Evolutionary conservation across 2,329 filamentous ascomycete genomes (phyloP).

Genomic region (Macrophomina pseudophaseolina): DNA sequence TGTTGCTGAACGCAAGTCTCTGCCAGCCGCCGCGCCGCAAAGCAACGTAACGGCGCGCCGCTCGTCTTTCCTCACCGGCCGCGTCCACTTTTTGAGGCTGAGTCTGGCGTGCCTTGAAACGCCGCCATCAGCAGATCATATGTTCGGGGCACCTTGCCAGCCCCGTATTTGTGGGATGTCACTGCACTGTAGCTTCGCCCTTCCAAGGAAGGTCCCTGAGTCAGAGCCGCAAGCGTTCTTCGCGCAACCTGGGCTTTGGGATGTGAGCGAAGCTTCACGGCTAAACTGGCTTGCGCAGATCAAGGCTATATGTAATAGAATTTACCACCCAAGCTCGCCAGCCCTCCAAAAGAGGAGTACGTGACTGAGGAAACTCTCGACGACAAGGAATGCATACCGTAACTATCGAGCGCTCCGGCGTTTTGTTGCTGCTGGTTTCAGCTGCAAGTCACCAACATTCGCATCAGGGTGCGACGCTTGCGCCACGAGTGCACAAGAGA

Average conservation of each 20-base stretch:
- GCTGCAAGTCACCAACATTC: conserved; percentile 3
- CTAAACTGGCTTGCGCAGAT: not conserved
- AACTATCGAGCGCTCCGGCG: not conserved
- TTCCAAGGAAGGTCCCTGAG: not conserved
- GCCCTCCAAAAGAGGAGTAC: not conserved
- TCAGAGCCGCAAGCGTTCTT: not conserved
- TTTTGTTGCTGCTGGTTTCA: conserved; percentile 10
- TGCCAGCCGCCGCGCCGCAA: not conserved
- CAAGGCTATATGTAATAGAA: conserved; percentile 6
- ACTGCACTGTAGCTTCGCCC: conserved; percentile 1
- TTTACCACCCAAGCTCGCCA: conserved; percentile 10
- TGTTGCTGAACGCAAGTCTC: not conserved
- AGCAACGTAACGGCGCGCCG: not conserved
- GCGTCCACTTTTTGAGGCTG: conserved; percentile 20
- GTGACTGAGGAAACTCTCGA: not conserved
- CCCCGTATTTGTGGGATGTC: not conserved
- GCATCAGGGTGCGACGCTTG: not conserved
- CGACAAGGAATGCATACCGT: not conserved
- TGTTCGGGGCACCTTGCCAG: not conserved
- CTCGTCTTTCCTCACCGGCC: not conserved
- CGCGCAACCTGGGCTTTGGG: conserved; percentile 7
- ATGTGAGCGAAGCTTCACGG: not conserved
- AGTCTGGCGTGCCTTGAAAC: conserved; percentile 22
- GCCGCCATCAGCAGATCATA: conserved; percentile 4
- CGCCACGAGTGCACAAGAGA: not conserved